phyloP scores from a whole-genome alignment of 1,284 basidiomycete species.

The Boletellus dicymbophilus region DNA sequence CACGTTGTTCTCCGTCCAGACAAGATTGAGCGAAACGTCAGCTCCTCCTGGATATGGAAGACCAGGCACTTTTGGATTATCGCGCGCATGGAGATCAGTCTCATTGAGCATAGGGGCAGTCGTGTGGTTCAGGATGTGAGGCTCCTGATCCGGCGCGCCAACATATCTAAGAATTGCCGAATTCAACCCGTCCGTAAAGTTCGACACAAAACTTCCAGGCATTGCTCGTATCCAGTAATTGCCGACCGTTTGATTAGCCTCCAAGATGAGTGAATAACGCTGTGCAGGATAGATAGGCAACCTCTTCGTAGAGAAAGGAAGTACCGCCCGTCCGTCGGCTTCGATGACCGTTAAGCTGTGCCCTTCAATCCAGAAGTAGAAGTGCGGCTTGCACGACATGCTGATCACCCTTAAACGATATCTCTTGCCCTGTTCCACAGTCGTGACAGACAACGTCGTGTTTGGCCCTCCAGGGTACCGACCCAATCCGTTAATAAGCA shows the following conservation, averaged over 20 bases:
- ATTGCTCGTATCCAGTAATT: conserved; percentile 41
- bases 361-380: conserved; percentile 42
- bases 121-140: conserved; percentile 26
- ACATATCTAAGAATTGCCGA: conserved; percentile 55
- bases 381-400: conserved; percentile 43
- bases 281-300: conserved; percentile 36
- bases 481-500: conserved; percentile 53
- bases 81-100: conserved; percentile 12
- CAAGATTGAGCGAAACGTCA: conserved; percentile 25
- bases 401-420: conserved; percentile 47
- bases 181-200: conserved; percentile 27
- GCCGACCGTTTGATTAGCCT: conserved; percentile 37
- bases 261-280: conserved; percentile 41
- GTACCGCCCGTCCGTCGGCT: conserved; percentile 39
- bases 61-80: conserved; percentile 19
- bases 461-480: conserved; percentile 39
- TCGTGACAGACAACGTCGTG: conserved; percentile 35
- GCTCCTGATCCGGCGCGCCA: conserved; percentile 44
- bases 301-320: conserved; percentile 32
- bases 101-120: conserved; percentile 12
- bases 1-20: conserved; percentile 15
- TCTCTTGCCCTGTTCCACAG: conserved; percentile 31
- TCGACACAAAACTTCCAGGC: conserved; percentile 21
- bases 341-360: conserved; percentile 43
- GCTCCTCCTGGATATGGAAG: conserved; percentile 23